These are phyloP conservation scores for Pugionium cornutum DNA, from an alignment of 345 rosid species.

Conservation along the genomic window DNA sequence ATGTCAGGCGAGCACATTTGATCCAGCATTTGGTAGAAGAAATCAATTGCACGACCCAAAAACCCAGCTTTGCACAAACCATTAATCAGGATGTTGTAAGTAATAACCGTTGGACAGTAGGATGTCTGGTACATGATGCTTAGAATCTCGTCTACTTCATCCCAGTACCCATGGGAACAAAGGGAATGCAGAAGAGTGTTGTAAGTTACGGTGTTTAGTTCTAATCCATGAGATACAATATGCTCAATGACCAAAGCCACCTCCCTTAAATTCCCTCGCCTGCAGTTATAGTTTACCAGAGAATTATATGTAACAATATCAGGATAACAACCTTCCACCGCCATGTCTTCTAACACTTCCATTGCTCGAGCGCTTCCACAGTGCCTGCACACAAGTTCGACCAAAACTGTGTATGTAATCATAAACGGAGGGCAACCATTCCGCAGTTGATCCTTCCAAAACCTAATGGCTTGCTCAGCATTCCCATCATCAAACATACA, in stretches of 20 bases:
- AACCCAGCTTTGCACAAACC: conserved; percentile 74
- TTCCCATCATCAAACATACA: conserved; percentile 58
- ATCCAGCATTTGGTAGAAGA: conserved; percentile 61
- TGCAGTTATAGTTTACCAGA: conserved; percentile 61
- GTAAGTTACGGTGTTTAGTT: conserved; percentile 65
- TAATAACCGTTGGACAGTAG: conserved; percentile 58
- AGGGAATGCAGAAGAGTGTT: conserved; percentile 79
- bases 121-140: conserved; percentile 55
- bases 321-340: conserved; percentile 73
- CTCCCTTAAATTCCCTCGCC: conserved; percentile 59
- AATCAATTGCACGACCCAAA: conserved; percentile 64
- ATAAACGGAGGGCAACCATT: conserved; percentile 75
- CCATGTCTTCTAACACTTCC: conserved; percentile 79
- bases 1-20: conserved; percentile 61
- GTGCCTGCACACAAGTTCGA: conserved; percentile 75
- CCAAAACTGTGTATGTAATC: conserved; percentile 65
- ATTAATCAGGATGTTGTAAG: conserved; percentile 80
- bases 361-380: conserved; percentile 67
- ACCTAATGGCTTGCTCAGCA: conserved; percentile 60
- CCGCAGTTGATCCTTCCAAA: conserved; percentile 68
- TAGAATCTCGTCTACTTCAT: conserved; percentile 68
- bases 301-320: conserved; percentile 76
- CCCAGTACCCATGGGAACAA: conserved; percentile 61
- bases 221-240: conserved; percentile 60
- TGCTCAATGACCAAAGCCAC: conserved; percentile 54